These are phyloP conservation scores for Aureobasidium leucospermi DNA, from an alignment of 2,329 filamentous ascomycete genomes.

Conservation along the genomic window DNA sequence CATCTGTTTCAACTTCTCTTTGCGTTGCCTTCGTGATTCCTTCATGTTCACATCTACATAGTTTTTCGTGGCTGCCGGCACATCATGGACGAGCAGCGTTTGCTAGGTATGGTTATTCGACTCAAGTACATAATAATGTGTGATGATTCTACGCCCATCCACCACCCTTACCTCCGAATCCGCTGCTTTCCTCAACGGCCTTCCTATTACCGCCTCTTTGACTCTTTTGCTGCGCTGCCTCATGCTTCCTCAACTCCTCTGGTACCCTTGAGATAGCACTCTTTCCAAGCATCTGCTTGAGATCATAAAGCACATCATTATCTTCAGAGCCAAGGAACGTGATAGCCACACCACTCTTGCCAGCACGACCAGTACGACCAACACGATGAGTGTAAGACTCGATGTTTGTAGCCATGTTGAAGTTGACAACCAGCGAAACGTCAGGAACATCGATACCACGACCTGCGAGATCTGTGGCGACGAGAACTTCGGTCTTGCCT, in stretches of 20 bases:
- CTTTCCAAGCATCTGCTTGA: slow-evolving; percentile 93
- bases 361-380: slow-evolving; percentile 92
- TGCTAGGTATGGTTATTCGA: no score
- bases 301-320: slow-evolving; percentile 76
- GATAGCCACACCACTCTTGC: slow-evolving; percentile 91
- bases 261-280: slow-evolving; percentile 81
- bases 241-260: slow-evolving; percentile 82
- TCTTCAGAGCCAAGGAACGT: slow-evolving; percentile 94
- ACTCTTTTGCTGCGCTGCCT: slow-evolving; percentile 76
- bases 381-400: slow-evolving; percentile 96
- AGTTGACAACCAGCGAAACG: slow-evolving; percentile 91
- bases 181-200: slow-evolving; percentile 28
- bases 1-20: background rate
- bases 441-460: slow-evolving; percentile 97
- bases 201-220: slow-evolving; percentile 47
- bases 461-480: slow-evolving; percentile 91
- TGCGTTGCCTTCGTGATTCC: background rate
- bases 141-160: slow-evolving; percentile 20
- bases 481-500: slow-evolving; percentile 76
- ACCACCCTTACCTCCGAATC: slow-evolving; percentile 29
- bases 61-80: no score
- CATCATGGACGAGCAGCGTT: no score
- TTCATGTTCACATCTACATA: no score
- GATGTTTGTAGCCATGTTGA: slow-evolving; percentile 94
- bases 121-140: no score